These are phyloP conservation scores for Hypoxylon fragiforme DNA, from an alignment of 495 filamentous ascomycete species.

Conservation along the genomic window DNA sequence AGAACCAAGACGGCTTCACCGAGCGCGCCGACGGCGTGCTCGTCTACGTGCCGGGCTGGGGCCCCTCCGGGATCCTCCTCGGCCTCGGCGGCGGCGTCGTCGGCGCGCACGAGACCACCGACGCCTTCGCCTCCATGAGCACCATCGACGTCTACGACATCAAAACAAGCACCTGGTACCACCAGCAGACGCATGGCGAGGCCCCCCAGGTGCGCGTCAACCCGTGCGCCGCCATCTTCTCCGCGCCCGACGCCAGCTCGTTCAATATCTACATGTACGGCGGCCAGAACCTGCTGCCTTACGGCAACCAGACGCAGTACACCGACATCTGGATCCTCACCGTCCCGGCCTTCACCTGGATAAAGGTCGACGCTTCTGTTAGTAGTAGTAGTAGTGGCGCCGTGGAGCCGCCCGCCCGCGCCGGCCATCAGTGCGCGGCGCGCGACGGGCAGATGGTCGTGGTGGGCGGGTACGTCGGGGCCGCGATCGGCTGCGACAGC, in stretches of 20 bases:
- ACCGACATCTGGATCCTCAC: constrained; percentile 77
- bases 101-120: constrained; percentile 46
- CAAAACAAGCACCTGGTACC: constrained; percentile 75
- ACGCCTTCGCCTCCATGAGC: constrained; percentile 67
- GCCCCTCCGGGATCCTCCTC: constrained; percentile 67
- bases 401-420: constrained; percentile 62
- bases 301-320: constrained; percentile 59
- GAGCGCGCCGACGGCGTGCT: constrained; percentile 72
- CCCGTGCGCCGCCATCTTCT: constrained; percentile 70
- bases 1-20: constrained; percentile 64
- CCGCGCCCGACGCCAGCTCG: constrained; percentile 69
- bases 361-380: constrained; percentile 57
- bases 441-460: constrained; percentile 73
- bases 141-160: constrained; percentile 78
- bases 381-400: too few species aligned
- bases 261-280: constrained; percentile 79
- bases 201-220: constrained; percentile 70
- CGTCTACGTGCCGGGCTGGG: constrained; percentile 73
- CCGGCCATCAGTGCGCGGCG: constrained; percentile 70
- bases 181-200: constrained; percentile 67
- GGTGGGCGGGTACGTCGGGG: constrained; percentile 70
- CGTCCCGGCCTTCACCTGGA: constrained; percentile 76
- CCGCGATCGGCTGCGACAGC: constrained; percentile 63
- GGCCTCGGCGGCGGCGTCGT: constrained; percentile 65
- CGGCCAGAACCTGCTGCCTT: constrained; percentile 64